Percentiles rank a stretch among this genome's conserved stretches.
phyloP scores from a whole-genome alignment of 2,329 filamentous ascomycete genomes.

The Ophiostoma perfectum region DNA sequence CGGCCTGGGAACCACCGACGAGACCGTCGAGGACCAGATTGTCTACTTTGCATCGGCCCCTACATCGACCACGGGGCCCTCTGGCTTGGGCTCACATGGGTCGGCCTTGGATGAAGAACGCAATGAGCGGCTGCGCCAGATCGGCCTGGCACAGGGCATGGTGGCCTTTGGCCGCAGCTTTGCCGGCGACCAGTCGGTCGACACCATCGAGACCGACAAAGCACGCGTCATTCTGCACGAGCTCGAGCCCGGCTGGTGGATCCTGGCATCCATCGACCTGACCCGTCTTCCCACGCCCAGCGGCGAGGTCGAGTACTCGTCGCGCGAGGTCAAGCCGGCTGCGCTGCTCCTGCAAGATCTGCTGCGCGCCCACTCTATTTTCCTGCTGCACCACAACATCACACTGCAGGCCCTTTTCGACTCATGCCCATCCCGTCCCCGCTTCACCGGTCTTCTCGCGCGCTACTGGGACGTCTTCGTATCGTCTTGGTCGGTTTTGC shows the following conservation, averaged over 20 bases:
- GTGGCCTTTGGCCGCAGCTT: conserved; percentile 88
- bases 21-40: conserved; percentile 73
- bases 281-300: conserved; percentile 36
- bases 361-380: conserved; percentile 72
- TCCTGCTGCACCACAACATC: conserved; percentile 79
- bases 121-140: conserved; percentile 84
- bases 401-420: conserved; percentile 64
- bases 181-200: conserved; percentile 67
- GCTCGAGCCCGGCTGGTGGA: conserved; percentile 90
- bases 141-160: conserved; percentile 95
- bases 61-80: neutral
- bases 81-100: conserved; percentile 24
- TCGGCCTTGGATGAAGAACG: conserved; percentile 52
- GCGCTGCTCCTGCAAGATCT: conserved; percentile 74
- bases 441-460: conserved; percentile 67
- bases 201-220: conserved; percentile 87
- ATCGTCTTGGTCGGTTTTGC: conserved; percentile 77
- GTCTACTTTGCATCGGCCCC: conserved; percentile 59
- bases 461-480: conserved; percentile 73
- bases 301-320: conserved; percentile 66
- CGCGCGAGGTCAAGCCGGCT: conserved; percentile 81
- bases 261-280: conserved; percentile 54
- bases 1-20: conserved; percentile 50
- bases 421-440: conserved; percentile 52
- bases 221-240: conserved; percentile 79